Evolutionary conservation across 495 filamentous ascomycete genomes (phyloP).

Genomic region (Pseudomonodictys pantanalensis): DNA sequence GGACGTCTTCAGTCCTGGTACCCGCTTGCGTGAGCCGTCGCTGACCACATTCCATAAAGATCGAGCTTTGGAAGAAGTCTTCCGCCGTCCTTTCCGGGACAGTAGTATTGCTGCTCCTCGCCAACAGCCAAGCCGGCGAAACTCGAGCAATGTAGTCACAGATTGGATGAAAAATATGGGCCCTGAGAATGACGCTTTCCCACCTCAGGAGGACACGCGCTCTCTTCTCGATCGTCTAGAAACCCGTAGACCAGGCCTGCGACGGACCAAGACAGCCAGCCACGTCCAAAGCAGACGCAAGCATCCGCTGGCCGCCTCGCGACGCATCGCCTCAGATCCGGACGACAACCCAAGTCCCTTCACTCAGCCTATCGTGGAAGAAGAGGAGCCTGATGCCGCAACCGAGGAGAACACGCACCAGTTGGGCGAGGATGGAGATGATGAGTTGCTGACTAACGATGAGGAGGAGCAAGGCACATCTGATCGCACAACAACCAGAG

Average conservation of each 20-base stretch:
- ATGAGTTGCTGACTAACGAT: conserved; percentile 81
- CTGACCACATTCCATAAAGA: conserved; percentile 84
- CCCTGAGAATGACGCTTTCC: conserved; percentile 59
- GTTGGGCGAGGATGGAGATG: conserved; percentile 81
- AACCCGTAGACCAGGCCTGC: conserved; percentile 42
- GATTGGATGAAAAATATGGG: conserved; percentile 80
- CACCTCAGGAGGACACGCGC: conserved; percentile 61
- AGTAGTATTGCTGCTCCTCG: conserved; percentile 50
- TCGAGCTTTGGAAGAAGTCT: conserved; percentile 87
- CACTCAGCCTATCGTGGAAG: conserved; percentile 28
- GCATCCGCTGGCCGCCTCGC: conserved; percentile 52
- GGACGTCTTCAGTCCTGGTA: conserved; percentile 64
- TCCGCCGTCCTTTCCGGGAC: conserved; percentile 59
- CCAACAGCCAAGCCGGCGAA: conserved; percentile 51
- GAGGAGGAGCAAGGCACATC: conserved; percentile 47
- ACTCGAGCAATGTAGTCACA: conserved; percentile 71
- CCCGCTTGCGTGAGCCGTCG: conserved; percentile 72
- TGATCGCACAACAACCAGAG: conserved; percentile 32
- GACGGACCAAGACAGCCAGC: conserved; percentile 30
- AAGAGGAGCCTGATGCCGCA: conserved; percentile 39
- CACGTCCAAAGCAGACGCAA: conserved; percentile 35
- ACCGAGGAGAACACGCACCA: conserved; percentile 51
- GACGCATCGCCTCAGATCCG: conserved; percentile 58
- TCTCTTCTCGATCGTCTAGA: conserved; percentile 60
- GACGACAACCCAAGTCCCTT: conserved; percentile 45